These are phyloP conservation scores for Tetrapisispora namnaoensis DNA, from an alignment of 805 yeast species.

Conservation along the genomic window DNA sequence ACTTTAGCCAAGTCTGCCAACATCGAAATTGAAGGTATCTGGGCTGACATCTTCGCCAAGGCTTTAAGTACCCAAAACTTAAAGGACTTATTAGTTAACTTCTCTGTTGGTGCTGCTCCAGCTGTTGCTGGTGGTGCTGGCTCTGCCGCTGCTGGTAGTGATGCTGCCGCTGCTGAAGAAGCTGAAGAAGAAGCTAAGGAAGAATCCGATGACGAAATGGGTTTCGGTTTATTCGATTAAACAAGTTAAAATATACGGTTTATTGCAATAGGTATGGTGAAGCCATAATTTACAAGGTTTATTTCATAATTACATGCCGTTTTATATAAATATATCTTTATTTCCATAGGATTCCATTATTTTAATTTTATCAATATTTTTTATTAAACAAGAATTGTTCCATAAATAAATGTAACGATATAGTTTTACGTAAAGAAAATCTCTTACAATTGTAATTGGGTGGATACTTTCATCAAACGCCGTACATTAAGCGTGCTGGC, in stretches of 20 bases:
- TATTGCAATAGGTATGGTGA: background rate
- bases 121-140: constrained; percentile 33
- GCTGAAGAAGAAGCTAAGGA: constrained; percentile 50
- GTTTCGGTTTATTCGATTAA: constrained; percentile 85
- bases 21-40: constrained; percentile 52
- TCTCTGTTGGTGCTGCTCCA: constrained; percentile 42
- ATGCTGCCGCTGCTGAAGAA: constrained; percentile 46
- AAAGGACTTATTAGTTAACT: constrained; percentile 54
- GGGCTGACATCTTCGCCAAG: constrained; percentile 77
- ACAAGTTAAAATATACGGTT: constrained; percentile 1
- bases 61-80: constrained; percentile 75
- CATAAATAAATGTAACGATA: background rate
- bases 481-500: background rate
- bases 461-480: too few relatives aligned
- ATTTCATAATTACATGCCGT: constrained; percentile 1
- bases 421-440: too few relatives aligned
- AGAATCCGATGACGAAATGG: constrained; percentile 78
- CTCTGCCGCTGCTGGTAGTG: constrained; percentile 38
- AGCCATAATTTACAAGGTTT: background rate
- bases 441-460: too few relatives aligned
- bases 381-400: background rate
- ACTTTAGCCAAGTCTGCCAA: constrained; percentile 69
- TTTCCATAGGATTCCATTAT: constrained; percentile 1
- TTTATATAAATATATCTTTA: constrained; percentile 3
- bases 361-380: constrained; percentile 3